Evolutionary conservation across 331 rosid species (phyloP), one percentile per base, ranked within the genome.

Genomic region (Rosa hybrid): DNA sequence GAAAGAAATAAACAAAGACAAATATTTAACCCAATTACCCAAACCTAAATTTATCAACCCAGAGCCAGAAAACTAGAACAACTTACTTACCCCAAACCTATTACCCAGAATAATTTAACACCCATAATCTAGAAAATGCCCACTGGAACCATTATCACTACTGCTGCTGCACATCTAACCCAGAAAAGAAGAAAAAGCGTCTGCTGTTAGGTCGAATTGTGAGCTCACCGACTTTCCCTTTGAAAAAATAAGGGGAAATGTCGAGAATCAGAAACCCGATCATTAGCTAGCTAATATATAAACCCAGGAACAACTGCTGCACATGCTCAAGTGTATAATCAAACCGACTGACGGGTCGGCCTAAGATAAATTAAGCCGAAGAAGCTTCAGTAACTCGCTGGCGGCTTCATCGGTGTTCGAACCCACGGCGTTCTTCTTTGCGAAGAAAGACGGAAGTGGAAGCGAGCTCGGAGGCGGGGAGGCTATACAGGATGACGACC

Each of bases 381-480:
- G 44, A n/a, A 82, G 82, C 48, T 80, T 83, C 1, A 83, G 70
- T 11, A 88, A 30, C 9, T 56, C 83, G 50, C 59, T 86, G 0
- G 89, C 84, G 1, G 91, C 94, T 18, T 79, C 86, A 1, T 48
- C 77, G 16, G 48, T 81, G 46, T 18, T 74, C 0, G 71, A 27
- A 0, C 57, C 74, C 0, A 30, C 83, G 0, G 69, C 27, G 2
- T 1, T 16, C 17, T 85, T 82, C 84, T 84, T 87, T 1, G 72
- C 45, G 73, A 85, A 77, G 68, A 92, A 90, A 11, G 41, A 49
- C 0, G 97, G 97, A 0, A 92, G 21, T 14, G 94, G 96, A 6
- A 91, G 81, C 0, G 92, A 89, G 77, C 87, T 84, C 0, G 96
- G 96, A 3, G 90, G 87, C 39, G 94, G 96, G 4, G 91, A 87